Evolutionary conservation across 805 yeast species (phyloP), one percentile per base, ranked within the genome.

Genomic region (Saturnispora silvae): DNA sequence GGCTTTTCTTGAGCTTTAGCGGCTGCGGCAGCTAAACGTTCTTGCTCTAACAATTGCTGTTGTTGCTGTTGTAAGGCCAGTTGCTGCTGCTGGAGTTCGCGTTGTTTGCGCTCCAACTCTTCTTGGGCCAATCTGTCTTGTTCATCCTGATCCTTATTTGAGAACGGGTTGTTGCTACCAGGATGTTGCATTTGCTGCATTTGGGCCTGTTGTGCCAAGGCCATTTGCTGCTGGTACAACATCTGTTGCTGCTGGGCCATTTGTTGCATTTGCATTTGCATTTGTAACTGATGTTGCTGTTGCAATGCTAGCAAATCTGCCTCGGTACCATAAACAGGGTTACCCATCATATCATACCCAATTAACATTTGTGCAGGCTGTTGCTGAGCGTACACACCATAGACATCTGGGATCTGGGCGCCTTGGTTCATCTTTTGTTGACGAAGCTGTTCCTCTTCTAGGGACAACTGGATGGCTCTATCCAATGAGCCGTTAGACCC

Each of bases 371-470:
- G 52, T 19, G 17, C 30, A 7, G 19, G 31, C 14, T 34, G 32
- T 29, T 57, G 65, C n/a, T 34, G 25, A n/a, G n/a, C n/a, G 25
- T 56, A 56, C 37, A 39, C 50, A 4, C 59, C 60, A 30, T 46
- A 52, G 27, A 50, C 50, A 20, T 40, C 45, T 18, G 51, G 54
- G n/a, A n/a, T n/a, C 13, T 56, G 45, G 33, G 49, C 81, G 41
- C 76, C 54, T 33, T 77, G 57, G 45, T 72, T 72, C 41, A 63
- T 61, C 42, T 67, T 70, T 41, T 58, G 59, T 42, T 57, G 60
- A 51, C 68, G 64, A 66, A 81, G 66, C 57, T 77, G 80, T 51
- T 81, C 89, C 53, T 83, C 89, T 60, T 82, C 94, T 50, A 76
- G 60, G 31, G 83, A 72, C 47, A 83, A 65, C 56, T 74, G 72